phyloP scores from a whole-genome alignment of 305 asterid species.

The Rubia peregrina region DNA sequence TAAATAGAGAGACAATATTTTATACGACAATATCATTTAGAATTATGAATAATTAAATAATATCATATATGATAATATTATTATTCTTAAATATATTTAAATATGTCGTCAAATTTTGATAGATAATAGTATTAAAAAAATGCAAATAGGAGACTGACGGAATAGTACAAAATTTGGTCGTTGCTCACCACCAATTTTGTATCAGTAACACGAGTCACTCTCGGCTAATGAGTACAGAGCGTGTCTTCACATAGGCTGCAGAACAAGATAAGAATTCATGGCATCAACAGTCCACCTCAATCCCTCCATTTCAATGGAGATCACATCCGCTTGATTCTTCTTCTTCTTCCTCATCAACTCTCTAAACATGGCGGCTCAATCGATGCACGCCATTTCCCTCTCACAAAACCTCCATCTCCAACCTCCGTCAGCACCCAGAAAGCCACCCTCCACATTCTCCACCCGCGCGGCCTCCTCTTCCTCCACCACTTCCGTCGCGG shows the following conservation, averaged over 20 bases:
- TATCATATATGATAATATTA: no score
- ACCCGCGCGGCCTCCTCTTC: constrained; percentile 11
- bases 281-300: not conserved
- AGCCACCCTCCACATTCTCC: constrained; percentile 9
- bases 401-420: not conserved
- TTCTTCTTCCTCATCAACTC: not conserved
- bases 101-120: no score
- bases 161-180: no score
- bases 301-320: not conserved
- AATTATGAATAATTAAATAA: no score
- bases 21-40: no score
- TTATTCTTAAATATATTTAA: no score
- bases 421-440: not conserved
- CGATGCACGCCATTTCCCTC: constrained; percentile 4
- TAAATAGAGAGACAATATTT: no score
- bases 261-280: constrained; percentile 3
- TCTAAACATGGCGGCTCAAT: constrained; percentile 5
- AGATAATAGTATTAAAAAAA: no score
- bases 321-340: not conserved
- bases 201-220: not conserved
- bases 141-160: no score
- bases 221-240: not conserved
- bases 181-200: not conserved
- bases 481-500: constrained; percentile 3
- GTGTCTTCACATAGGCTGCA: constrained; percentile 18